Evolutionary conservation across 352 stramenopile genomes (phyloP).

Genomic region (Globisporangium canariense): DNA sequence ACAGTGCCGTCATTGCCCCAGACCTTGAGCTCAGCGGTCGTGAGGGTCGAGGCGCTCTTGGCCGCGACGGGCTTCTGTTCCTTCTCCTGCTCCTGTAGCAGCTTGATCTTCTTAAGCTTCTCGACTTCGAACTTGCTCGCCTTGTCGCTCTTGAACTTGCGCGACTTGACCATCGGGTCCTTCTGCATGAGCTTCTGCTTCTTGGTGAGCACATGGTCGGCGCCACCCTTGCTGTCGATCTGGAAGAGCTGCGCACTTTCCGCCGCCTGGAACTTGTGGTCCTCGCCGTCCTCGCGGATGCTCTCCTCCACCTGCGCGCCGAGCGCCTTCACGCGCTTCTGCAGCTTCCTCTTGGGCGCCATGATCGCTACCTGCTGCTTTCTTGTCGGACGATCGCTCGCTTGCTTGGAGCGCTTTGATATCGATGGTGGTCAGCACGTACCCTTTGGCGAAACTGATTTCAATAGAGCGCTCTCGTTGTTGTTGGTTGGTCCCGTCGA

Average conservation of each 20-base stretch:
- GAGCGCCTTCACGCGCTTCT: conserved; percentile 66
- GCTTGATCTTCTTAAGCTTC: conserved; percentile 56
- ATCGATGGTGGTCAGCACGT: not conserved
- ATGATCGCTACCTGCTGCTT: conserved; percentile 21
- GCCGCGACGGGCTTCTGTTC: conserved; percentile 5
- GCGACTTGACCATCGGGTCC: conserved; percentile 66
- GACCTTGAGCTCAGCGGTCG: conserved; percentile 19
- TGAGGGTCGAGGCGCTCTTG: conserved; percentile 17
- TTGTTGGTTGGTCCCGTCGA: too few relatives aligned
- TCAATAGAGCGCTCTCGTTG: too few relatives aligned
- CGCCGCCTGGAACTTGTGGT: conserved; percentile 76
- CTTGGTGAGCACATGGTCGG: conserved; percentile 44
- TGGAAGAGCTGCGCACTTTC: conserved; percentile 74
- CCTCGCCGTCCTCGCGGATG: conserved; percentile 74
- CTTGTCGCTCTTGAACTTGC: conserved; percentile 67
- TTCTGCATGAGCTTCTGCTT: conserved; percentile 69
- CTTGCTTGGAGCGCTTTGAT: not conserved
- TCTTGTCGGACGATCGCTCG: not conserved
- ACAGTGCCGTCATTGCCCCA: conserved; percentile 47
- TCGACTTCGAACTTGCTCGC: conserved; percentile 53
- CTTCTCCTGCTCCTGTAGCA: conserved; percentile 15
- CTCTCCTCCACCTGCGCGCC: conserved; percentile 71
- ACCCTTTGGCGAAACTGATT: not conserved
- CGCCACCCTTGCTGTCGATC: conserved; percentile 68
- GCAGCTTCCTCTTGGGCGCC: conserved; percentile 49